These are phyloP conservation scores for Leptographium flavum DNA, from an alignment of 2,329 filamentous ascomycete genomes.

Conservation along the genomic window DNA sequence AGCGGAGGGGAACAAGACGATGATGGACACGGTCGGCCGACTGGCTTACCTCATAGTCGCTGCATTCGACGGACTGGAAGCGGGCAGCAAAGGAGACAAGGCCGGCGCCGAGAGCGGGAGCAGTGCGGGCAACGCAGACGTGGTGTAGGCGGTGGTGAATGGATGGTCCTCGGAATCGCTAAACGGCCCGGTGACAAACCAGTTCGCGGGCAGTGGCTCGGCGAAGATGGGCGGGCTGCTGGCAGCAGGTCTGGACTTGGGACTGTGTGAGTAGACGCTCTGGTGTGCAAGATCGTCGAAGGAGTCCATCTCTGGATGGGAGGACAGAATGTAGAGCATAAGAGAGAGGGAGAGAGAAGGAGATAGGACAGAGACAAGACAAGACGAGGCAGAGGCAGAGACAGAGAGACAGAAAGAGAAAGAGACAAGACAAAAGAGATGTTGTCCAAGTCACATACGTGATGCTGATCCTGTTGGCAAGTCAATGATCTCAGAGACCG, in stretches of 20 bases:
- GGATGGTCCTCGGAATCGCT: neutral
- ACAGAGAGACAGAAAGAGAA: neutral
- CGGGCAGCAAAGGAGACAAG: neutral
- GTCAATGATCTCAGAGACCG: neutral
- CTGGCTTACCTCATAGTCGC: neutral
- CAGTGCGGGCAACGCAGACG: neutral
- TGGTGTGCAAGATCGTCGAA: conserved; percentile 15
- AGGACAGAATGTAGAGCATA: neutral
- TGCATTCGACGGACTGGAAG: neutral
- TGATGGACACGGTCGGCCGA: neutral
- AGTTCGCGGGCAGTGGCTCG: neutral
- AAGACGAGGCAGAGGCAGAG: neutral
- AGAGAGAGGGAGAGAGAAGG: neutral
- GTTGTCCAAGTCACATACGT: neutral
- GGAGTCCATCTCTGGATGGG: conserved; percentile 14
- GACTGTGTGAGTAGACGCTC: conserved; percentile 20
- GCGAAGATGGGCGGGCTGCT: conserved; percentile 8
- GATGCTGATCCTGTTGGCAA: neutral
- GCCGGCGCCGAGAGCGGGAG: neutral
- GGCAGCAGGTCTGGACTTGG: conserved; percentile 10
- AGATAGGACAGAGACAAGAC: neutral
- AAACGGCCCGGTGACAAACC: neutral
- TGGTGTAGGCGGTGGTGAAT: neutral
- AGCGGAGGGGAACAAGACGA: neutral
- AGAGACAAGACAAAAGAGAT: neutral